Base-by-base conservation (phyloP, 2,329 filamentous ascomycete genomes). In the Xylaria sp. region DNA sequence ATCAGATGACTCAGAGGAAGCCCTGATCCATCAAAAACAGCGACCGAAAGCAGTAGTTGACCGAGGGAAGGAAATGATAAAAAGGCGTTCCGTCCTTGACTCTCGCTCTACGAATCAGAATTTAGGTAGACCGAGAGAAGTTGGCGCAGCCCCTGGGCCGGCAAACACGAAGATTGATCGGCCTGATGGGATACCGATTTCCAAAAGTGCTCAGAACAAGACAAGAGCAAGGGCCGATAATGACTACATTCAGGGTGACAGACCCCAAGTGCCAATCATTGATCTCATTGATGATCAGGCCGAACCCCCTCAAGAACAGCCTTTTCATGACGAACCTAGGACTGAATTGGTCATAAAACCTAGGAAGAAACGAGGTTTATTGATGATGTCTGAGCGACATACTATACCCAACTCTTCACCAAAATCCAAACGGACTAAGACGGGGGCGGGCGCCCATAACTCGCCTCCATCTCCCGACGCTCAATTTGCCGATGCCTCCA, bases 331-430 rank as follows among this genome's bases (percentile, higher is more conserved):
- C 17, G 73, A 80, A 64, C 80, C 77, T 8, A 81, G 81, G 56
- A 83, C 83, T 19, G 82, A 84, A 68, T 75, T 87, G 42, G 81
- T 82, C 7, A 84, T 87, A 60, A 83, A 80, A 67, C 78, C 83
- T 19, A 80, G 82, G 65, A 82, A 82, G 67, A 84, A 82, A 67
- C 80, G 84, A 61, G 85, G 85, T 1, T 72, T 88, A 7, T 72
- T 87, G 51, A 79, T 86, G 76, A 61, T 85, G 4, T 79, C 82
- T 0, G 81, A 84, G 60, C 79, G 75, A 61, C 71, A 74, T 45
- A n/a, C 68, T 30, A 32, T n/a, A 8, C 36, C 47, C 12, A 48
- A 39, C 19, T 58, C 61, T 4, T 62, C 57, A 21, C 55, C 65
- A 27, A 60, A 32, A 51, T 56, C 56, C 24, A 64, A 62, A 34